These are phyloP conservation scores for Colletotrichum horii DNA, from an alignment of 2,329 filamentous ascomycete species.

Conservation along the genomic window DNA sequence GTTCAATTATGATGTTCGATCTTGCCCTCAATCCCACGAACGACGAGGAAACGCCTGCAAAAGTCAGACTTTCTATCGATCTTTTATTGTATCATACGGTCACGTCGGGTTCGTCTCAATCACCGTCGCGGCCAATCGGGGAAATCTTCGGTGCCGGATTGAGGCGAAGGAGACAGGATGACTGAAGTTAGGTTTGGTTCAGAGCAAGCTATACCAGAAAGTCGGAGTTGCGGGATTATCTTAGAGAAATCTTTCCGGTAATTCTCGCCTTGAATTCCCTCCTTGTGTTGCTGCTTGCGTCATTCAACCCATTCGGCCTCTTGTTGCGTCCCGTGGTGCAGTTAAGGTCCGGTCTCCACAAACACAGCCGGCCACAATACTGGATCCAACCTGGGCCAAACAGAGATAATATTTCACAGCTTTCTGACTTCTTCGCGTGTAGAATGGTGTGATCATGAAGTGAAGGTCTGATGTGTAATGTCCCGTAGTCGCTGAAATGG, in stretches of 20 bases:
- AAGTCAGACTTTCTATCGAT: not conserved
- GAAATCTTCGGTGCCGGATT: not conserved
- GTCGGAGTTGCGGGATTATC: not conserved
- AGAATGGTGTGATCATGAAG: too few species aligned
- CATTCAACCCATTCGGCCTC: not conserved
- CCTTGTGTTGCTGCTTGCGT: not conserved
- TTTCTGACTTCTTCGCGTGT: too few species aligned
- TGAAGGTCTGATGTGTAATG: not conserved
- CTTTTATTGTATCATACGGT: not conserved
- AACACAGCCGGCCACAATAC: not conserved
- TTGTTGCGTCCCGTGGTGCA: not conserved
- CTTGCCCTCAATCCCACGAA: not conserved
- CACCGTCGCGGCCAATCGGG: not conserved
- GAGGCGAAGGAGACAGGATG: not conserved
- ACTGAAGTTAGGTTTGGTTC: not conserved
- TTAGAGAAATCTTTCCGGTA: not conserved
- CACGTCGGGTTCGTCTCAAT: not conserved
- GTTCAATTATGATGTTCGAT: not conserved
- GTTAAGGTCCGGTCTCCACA: not conserved
- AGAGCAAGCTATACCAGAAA: not conserved
- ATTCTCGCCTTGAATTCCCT: not conserved
- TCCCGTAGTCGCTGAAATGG: rapidly evolving
- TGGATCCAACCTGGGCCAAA: not conserved
- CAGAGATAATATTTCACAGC: not conserved
- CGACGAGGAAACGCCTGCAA: not conserved